These are phyloP conservation scores for Floccularia luteovirens DNA, from an alignment of 768 basidiomycete genomes.

Conservation along the genomic window DNA sequence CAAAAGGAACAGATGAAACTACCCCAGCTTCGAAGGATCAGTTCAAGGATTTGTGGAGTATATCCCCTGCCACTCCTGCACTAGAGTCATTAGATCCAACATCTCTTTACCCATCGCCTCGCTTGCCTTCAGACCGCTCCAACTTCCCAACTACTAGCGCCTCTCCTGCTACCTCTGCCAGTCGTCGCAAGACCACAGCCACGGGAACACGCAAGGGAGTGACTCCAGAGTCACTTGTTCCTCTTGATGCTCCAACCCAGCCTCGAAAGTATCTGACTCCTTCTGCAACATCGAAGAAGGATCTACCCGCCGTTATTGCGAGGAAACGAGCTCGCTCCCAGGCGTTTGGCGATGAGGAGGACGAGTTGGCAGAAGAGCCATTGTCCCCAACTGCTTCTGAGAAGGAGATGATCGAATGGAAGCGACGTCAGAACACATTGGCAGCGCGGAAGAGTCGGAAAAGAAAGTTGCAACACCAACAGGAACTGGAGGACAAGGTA, in stretches of 20 bases:
- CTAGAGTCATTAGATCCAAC: slow-evolving; percentile 29
- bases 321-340: slow-evolving; percentile 42
- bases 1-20: slow-evolving; percentile 6
- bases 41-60: slow-evolving; percentile 25
- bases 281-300: slow-evolving; percentile 73
- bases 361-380: slow-evolving; percentile 34
- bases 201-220: slow-evolving; percentile 39
- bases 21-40: slow-evolving; percentile 7
- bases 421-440: slow-evolving; percentile 78
- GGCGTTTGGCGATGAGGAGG: slow-evolving; percentile 47
- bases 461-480: slow-evolving; percentile 65
- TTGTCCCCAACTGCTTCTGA: slow-evolving; percentile 33
- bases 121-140: not conserved
- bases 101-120: slow-evolving; percentile 10
- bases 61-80: slow-evolving; percentile 46
- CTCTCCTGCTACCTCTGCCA: not conserved
- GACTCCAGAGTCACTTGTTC: slow-evolving; percentile 55
- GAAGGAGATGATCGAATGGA: slow-evolving; percentile 66
- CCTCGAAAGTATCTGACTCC: slow-evolving; percentile 64
- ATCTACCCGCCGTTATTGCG: slow-evolving; percentile 61
- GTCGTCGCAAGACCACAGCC: not conserved
- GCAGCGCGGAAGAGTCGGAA: slow-evolving; percentile 76
- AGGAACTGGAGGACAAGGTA: slow-evolving; percentile 51
- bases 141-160: no score
- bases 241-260: slow-evolving; percentile 76